Evolutionary conservation across 805 yeast species (phyloP).

Genomic region (Phaffomyces thermotolerans): DNA sequence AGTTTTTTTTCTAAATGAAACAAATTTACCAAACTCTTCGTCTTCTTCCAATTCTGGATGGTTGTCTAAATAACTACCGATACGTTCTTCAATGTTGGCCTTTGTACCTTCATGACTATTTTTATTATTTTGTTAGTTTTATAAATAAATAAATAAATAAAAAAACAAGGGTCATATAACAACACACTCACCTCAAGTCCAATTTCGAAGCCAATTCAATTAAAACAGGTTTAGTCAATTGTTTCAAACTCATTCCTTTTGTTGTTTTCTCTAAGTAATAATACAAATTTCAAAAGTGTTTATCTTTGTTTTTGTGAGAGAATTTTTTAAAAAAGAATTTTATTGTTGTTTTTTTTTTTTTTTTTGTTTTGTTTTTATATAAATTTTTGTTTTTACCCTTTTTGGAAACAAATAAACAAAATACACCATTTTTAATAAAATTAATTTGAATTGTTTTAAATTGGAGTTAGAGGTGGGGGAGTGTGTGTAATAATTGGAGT

Average conservation of each 20-base stretch:
- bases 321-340: neutral
- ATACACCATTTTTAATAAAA: too few species aligned
- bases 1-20: constrained; percentile 20
- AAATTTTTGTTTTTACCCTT: constrained; percentile 3
- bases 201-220: constrained; percentile 30
- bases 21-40: constrained; percentile 18
- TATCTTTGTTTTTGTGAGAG: constrained; percentile 3
- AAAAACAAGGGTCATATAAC: neutral
- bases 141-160: neutral
- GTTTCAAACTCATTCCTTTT: constrained; percentile 28
- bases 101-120: constrained; percentile 25
- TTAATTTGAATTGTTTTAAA: too few species aligned
- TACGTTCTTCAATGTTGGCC: constrained; percentile 24
- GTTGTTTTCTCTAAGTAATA: too few species aligned
- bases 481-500: too few species aligned
- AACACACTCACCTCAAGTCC: constrained; percentile 25
- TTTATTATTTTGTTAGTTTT: neutral
- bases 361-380: too few species aligned
- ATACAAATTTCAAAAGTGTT: neutral
- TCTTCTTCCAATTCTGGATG: constrained; percentile 26
- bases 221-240: constrained; percentile 31
- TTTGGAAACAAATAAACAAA: constrained; percentile 16
- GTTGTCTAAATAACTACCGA: constrained; percentile 21
- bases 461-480: too few species aligned
- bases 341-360: neutral